Evolutionary conservation across 208 protist species (phyloP).

Genomic region (Phytomonas sp.): DNA sequence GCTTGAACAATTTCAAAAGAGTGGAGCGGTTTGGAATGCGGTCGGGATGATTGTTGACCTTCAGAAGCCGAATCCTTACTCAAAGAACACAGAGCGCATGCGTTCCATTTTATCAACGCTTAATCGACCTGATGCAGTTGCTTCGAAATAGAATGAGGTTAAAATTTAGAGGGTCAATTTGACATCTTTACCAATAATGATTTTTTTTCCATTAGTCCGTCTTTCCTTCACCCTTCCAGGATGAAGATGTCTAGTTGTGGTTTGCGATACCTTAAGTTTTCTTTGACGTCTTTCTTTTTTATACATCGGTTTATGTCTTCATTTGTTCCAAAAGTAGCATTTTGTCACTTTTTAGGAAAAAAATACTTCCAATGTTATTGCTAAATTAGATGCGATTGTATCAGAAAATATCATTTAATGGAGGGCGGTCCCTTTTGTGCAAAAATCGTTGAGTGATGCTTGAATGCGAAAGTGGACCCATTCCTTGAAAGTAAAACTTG

Average conservation of each 20-base stretch:
- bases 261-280: neutral
- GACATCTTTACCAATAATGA: neutral
- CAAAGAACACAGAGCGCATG: slow-evolving; percentile 80
- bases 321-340: slow-evolving; percentile 10
- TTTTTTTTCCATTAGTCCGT: slow-evolving; percentile 6
- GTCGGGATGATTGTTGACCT: slow-evolving; percentile 71
- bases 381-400: neutral
- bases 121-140: slow-evolving; percentile 2
- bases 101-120: slow-evolving; percentile 47
- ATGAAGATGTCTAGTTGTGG: neutral
- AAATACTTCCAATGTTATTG: neutral
- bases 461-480: neutral
- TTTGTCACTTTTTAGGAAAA: slow-evolving; percentile 4
- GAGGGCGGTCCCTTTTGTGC: neutral
- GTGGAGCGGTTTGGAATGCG: slow-evolving; percentile 52
- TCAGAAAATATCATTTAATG: neutral
- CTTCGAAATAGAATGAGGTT: neutral
- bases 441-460: neutral
- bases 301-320: slow-evolving; percentile 11
- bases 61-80: slow-evolving; percentile 68
- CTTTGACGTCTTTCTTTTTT: slow-evolving; percentile 5
- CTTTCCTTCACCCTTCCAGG: neutral
- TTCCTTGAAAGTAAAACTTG: neutral
- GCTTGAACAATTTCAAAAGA: slow-evolving; percentile 47
- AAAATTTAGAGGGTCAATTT: neutral